These are phyloP conservation scores for Daldinia vernicosa DNA, from an alignment of 495 filamentous ascomycete species.

Conservation along the genomic window DNA sequence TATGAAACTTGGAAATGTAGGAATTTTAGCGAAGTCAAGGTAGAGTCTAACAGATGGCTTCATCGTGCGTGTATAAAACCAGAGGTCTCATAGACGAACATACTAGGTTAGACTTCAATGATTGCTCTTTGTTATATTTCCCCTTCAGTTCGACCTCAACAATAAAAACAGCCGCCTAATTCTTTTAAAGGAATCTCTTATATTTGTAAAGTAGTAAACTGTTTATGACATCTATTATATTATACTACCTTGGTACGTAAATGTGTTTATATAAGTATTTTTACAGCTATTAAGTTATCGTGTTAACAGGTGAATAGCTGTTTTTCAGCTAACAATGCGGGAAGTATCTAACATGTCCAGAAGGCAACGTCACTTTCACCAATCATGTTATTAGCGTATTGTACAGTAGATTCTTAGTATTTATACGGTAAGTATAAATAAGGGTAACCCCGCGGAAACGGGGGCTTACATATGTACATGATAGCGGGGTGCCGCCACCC, in stretches of 20 bases:
- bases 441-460: slow-evolving; percentile 1
- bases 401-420: not conserved
- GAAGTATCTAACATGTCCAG: too few relatives aligned
- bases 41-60: not conserved
- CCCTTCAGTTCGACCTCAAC: not conserved
- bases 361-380: slow-evolving; percentile 4
- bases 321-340: not conserved
- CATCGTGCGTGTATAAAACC: not conserved
- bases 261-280: not conserved
- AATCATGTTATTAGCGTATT: not conserved
- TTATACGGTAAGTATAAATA: not conserved
- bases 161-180: not conserved
- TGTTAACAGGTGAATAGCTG: not conserved
- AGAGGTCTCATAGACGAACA: not conserved
- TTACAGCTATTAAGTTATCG: too few relatives aligned
- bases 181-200: not conserved
- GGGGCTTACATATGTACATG: not conserved
- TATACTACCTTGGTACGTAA: not conserved
- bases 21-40: not conserved
- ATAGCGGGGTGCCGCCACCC: slow-evolving; percentile 26
- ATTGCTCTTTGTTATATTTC: not conserved
- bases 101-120: not conserved
- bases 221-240: not conserved
- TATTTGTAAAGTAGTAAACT: too few relatives aligned
- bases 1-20: too few relatives aligned